Evolutionary conservation across 768 basidiomycete species (phyloP), one percentile per base, ranked within the genome.

Genomic region (Lentinula sp.): DNA sequence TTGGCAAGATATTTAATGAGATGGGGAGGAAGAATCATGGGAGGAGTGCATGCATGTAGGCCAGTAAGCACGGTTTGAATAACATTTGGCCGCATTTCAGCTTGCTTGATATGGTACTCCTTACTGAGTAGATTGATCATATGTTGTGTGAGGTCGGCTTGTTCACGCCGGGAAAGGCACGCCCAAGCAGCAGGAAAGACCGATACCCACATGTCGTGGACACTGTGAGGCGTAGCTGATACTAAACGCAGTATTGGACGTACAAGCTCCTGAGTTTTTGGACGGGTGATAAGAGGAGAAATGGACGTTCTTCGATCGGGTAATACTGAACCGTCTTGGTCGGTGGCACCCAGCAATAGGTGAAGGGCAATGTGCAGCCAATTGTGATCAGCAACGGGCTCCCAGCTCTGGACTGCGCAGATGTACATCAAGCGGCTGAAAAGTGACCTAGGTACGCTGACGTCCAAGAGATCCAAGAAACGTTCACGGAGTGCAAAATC

Each of bases 1-100:
- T 98, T 97, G 16, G 92, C 93, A 37, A 98, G 86, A 70, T 95
- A 99, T 70, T 98, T 98, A 66, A 98, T 82, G 39, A 99, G 85
- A 67, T 96, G 91, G 10, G 97, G 95, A 7, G 97, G 97, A 2
- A 99, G 80, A 35, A 84, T 86, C 81, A 97, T 88, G 0, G 90
- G 83, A 5, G 95, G 93, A 7, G 80, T 84, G 71, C 95, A 97
- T n/a, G 87, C 84, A 43, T 92, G 85, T 45, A 92, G 81, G 1
- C 93, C 93, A 18, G 83, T 82, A 23, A 99, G 86, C 33, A 99
- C 79, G 0, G 94, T 94, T 70, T 97, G 90, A 50, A 98, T 85
- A 61, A 96, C 84, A 70, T 98, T 98, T 3, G 95, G 95, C 12
- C 93, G 87, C 68, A 91, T 71, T 48, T 94, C 91, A 6, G 88